Conservation (phyloP, 805 yeast genomes). For the Sugiyamaella americana region DNA sequence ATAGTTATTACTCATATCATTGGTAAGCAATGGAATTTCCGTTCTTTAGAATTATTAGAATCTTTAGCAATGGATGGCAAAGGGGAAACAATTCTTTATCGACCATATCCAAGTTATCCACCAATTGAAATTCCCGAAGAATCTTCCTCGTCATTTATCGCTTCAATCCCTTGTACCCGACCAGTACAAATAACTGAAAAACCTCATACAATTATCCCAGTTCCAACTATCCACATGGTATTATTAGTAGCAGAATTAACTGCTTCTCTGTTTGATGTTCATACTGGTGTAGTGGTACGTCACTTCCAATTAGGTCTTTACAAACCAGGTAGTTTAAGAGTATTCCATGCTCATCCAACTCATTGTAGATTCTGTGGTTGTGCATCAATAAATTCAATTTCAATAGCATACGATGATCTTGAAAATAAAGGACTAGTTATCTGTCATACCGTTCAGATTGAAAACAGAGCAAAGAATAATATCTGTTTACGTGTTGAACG, state of each 20-base stretch:
- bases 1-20: constrained; percentile 56
- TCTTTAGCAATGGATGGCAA: constrained; percentile 9
- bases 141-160: not conserved
- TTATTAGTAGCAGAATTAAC: constrained; percentile 17
- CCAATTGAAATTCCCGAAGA: constrained; percentile 4
- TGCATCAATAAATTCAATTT: constrained; percentile 66
- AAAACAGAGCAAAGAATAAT: constrained; percentile 67
- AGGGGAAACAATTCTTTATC: not conserved
- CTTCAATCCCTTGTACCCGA: constrained; percentile 13
- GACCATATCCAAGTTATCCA: not conserved
- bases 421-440: constrained; percentile 49
- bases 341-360: constrained; percentile 76
- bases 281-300: constrained; percentile 65
- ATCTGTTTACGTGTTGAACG: constrained; percentile 87
- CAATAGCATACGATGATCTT: constrained; percentile 62
- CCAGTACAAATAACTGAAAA: constrained; percentile 4
- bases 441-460: constrained; percentile 67
- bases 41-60: constrained; percentile 32
- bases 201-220: constrained; percentile 14
- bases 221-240: constrained; percentile 26
- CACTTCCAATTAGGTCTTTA: constrained; percentile 56
- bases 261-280: constrained; percentile 54
- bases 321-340: constrained; percentile 54
- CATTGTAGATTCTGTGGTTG: constrained; percentile 92
- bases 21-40: constrained; percentile 15